Percentiles rank a stretch among this genome's conserved stretches.
These are phyloP conservation scores for Termitomyces sp. DNA, from an alignment of 768 basidiomycete genomes.

Conservation along the genomic window DNA sequence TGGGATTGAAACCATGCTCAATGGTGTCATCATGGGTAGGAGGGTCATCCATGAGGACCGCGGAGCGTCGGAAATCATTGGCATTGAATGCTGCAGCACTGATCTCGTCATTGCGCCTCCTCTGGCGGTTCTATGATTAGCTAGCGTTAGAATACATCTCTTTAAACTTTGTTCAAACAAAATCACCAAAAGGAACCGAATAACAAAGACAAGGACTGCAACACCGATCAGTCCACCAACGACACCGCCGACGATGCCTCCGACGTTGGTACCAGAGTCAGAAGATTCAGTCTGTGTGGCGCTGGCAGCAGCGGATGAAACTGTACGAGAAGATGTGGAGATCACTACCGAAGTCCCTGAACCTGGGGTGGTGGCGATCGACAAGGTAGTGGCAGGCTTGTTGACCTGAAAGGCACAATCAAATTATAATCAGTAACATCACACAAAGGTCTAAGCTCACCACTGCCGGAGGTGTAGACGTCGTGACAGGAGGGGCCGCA, in stretches of 20 bases:
- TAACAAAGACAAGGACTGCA: slow-evolving; percentile 33
- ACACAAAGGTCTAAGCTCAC: neutral
- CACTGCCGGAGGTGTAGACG: neutral
- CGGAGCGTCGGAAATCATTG: slow-evolving; percentile 60
- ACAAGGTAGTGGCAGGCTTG: neutral
- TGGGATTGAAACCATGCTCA: slow-evolving; percentile 44
- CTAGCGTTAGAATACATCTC: neutral
- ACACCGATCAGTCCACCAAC: slow-evolving; percentile 44
- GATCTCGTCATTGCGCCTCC: slow-evolving; percentile 34
- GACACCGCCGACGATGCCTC: slow-evolving; percentile 38
- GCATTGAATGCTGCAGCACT: slow-evolving; percentile 49
- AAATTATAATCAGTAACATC: neutral
- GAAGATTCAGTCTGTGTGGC: slow-evolving; percentile 12
- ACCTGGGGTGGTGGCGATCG: neutral
- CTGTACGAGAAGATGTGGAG: neutral
- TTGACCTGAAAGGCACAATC: neutral
- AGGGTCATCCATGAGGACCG: slow-evolving; percentile 56
- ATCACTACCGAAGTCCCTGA: neutral
- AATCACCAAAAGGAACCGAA: slow-evolving; percentile 45
- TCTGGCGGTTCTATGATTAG: slow-evolving; percentile 31
- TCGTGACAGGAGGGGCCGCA: neutral
- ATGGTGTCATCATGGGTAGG: slow-evolving; percentile 36
- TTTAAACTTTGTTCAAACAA: neutral
- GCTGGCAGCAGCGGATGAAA: slow-evolving; percentile 13
- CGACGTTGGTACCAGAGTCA: slow-evolving; percentile 20